These are phyloP conservation scores for Cystobasidium tubakii DNA, from an alignment of 768 basidiomycete species.

Conservation along the genomic window DNA sequence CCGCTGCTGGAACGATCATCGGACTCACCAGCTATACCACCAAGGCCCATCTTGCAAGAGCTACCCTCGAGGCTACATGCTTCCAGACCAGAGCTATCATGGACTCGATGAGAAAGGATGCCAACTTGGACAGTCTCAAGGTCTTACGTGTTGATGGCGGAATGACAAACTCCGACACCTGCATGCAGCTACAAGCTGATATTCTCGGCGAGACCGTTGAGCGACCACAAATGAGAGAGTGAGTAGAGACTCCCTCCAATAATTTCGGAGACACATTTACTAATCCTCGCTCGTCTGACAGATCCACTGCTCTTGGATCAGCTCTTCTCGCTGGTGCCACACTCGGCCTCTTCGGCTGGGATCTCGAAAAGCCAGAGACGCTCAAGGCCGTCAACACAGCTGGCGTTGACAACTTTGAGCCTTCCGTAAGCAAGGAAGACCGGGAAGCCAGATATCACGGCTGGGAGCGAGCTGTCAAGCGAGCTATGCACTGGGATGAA, in stretches of 20 bases:
- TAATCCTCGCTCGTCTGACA: conserved; percentile 47
- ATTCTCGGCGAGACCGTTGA: conserved; percentile 86
- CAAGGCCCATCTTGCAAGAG: conserved; percentile 53
- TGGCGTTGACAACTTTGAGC: conserved; percentile 66
- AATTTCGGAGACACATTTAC: conserved; percentile 11
- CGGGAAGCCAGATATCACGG: conserved; percentile 64
- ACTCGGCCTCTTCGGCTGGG: conserved; percentile 83
- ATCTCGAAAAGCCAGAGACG: conserved; percentile 73
- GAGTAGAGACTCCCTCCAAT: conserved; percentile 48
- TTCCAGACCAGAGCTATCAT: conserved; percentile 93
- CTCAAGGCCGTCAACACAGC: conserved; percentile 78
- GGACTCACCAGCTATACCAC: conserved; percentile 84
- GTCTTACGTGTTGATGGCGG: conserved; percentile 96
- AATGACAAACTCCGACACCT: conserved; percentile 82
- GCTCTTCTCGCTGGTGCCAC: conserved; percentile 89
- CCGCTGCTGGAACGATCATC: conserved; percentile 78
- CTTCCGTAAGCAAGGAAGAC: conserved; percentile 56
- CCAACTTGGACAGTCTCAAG: conserved; percentile 57
- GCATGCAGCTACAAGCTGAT: conserved; percentile 76
- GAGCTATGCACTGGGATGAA: conserved; percentile 70
- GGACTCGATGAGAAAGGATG: conserved; percentile 86
- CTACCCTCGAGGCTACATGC: conserved; percentile 90
- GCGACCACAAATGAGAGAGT: conserved; percentile 95
- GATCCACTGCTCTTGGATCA: conserved; percentile 90
- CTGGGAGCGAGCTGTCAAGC: conserved; percentile 84